Conservation (phyloP, 2,329 filamentous ascomycete genomes). For the Clonostachys sp. region DNA sequence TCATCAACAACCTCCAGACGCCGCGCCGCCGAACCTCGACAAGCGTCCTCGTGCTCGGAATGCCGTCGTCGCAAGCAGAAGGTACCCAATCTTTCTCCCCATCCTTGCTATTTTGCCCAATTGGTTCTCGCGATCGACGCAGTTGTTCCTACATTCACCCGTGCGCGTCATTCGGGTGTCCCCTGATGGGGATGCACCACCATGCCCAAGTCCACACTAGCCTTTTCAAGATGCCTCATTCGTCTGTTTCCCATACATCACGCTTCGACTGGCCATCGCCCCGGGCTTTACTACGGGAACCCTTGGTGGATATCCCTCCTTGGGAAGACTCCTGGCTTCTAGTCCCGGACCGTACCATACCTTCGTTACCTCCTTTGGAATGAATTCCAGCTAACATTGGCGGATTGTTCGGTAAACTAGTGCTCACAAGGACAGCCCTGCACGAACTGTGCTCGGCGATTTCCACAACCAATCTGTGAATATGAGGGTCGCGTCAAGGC, state of each 20-base stretch:
- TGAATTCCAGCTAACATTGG: neutral
- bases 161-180: neutral
- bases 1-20: conserved; percentile 6
- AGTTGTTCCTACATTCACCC: too few relatives aligned
- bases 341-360: neutral
- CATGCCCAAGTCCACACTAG: neutral
- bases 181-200: neutral
- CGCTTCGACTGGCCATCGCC: neutral
- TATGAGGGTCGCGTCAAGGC: conserved; percentile 26
- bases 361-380: neutral
- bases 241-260: neutral
- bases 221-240: neutral
- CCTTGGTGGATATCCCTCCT: neutral
- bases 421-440: conserved; percentile 51
- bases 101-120: conserved; percentile 2
- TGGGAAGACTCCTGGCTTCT: neutral
- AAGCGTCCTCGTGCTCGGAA: conserved; percentile 41
- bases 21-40: conserved; percentile 9
- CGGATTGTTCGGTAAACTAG: conserved; percentile 16
- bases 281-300: neutral
- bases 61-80: conserved; percentile 48
- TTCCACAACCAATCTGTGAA: conserved; percentile 44
- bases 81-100: conserved; percentile 18
- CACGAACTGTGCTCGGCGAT: conserved; percentile 46
- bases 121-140: neutral